A percentile compares a stretch with the other conserved stretches of the same genome.
Evolutionary conservation across 2,329 filamentous ascomycete genomes (phyloP).

Genomic region (Xylariaceae sp.): DNA sequence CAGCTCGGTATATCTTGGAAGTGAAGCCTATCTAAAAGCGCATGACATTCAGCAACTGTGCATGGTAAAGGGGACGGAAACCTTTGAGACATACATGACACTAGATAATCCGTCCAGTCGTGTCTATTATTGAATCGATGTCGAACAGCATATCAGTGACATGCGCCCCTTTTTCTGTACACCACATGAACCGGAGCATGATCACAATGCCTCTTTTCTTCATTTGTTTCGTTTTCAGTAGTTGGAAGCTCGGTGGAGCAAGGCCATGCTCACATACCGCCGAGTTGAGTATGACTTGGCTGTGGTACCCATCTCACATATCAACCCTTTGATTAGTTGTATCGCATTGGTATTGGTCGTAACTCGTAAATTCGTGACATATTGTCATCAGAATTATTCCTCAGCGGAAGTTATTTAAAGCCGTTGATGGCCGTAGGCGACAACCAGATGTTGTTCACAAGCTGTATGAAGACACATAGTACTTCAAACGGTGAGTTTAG

Average conservation of each 20-base stretch:
- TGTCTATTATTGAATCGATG: no score
- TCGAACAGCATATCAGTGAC: no score
- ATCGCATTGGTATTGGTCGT: not conserved
- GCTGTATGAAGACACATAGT: slow-evolving; percentile 32
- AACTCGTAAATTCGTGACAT: not conserved
- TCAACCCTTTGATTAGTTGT: not conserved
- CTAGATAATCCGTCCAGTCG: no score
- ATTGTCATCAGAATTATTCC: not conserved
- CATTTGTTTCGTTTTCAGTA: not conserved
- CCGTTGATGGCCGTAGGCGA: not conserved
- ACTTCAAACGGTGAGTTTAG: slow-evolving; percentile 22
- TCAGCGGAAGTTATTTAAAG: not conserved
- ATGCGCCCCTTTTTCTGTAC: not conserved
- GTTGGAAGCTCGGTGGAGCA: not conserved
- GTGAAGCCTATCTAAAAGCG: no score
- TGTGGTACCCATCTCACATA: not conserved
- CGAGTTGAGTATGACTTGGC: not conserved
- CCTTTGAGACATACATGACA: no score
- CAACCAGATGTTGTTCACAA: slow-evolving; percentile 12
- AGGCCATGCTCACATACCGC: not conserved
- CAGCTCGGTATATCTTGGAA: no score
- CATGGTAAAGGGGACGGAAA: no score
- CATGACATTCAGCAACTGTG: no score
- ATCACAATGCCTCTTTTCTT: not conserved
- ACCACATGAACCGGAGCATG: not conserved